Percentiles rank a stretch among this genome's conserved stretches.
phyloP scores from a whole-genome alignment of 1,284 basidiomycete species.

The Rhodotorula sp. region DNA sequence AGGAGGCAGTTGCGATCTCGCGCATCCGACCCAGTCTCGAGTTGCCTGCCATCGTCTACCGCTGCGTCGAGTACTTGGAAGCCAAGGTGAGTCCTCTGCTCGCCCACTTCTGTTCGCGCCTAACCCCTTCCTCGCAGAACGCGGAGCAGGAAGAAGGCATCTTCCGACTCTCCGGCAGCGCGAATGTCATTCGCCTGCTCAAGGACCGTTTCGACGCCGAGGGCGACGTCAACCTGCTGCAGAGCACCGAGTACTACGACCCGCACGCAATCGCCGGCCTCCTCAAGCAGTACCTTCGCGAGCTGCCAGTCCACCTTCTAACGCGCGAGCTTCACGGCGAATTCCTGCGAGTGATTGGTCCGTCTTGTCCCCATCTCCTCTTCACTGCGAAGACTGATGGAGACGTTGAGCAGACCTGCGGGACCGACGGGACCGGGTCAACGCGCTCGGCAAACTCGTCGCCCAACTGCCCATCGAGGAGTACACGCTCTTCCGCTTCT shows the following conservation, averaged over 20 bases:
- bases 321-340: constrained; percentile 84
- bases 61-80: constrained; percentile 60
- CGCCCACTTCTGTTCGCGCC: neutral
- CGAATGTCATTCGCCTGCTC: constrained; percentile 55
- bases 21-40: constrained; percentile 68
- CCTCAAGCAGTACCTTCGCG: constrained; percentile 84
- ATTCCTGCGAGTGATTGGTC: constrained; percentile 88
- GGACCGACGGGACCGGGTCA: constrained; percentile 80
- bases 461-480: constrained; percentile 84
- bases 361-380: constrained; percentile 46
- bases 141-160: constrained; percentile 97
- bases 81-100: constrained; percentile 28
- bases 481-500: constrained; percentile 78
- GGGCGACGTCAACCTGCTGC: constrained; percentile 83
- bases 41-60: constrained; percentile 90
- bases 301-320: constrained; percentile 82
- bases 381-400: no score
- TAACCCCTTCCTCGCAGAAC: constrained; percentile 52
- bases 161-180: constrained; percentile 88
- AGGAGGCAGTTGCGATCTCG: constrained; percentile 83
- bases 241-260: constrained; percentile 86
- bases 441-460: constrained; percentile 80
- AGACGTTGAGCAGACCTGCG: constrained; percentile 65
- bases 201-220: constrained; percentile 91
- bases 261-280: constrained; percentile 88